Percentiles rank a stretch among this genome's conserved stretches.
Evolutionary conservation across 805 yeast genomes (phyloP).

Genomic region (Saccharomyces mikatae): DNA sequence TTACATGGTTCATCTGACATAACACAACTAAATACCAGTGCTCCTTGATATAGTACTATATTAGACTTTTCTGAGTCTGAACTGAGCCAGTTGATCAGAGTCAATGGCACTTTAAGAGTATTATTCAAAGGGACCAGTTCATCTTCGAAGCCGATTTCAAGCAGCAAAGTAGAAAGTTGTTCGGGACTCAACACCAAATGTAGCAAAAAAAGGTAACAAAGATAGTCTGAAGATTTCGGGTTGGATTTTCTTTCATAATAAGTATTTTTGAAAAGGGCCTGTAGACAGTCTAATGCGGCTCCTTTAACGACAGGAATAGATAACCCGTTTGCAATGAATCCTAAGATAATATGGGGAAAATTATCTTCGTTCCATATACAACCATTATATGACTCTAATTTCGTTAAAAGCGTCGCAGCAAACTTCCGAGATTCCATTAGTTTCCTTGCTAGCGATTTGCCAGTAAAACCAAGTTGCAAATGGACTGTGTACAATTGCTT

Average conservation of each 20-base stretch:
- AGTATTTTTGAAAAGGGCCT: constrained; percentile 37
- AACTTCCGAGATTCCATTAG: constrained; percentile 31
- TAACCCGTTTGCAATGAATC: constrained; percentile 46
- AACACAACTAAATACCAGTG: constrained; percentile 22
- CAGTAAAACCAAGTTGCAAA: constrained; percentile 16
- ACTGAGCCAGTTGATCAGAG: constrained; percentile 25
- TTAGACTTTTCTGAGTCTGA: constrained; percentile 22
- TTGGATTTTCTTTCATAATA: constrained; percentile 27
- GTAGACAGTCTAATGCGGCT: constrained; percentile 38
- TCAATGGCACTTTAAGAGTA: constrained; percentile 31
- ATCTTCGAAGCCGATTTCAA: constrained; percentile 29
- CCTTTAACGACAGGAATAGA: constrained; percentile 48
- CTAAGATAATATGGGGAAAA: constrained; percentile 43
- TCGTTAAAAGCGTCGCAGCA: constrained; percentile 33
- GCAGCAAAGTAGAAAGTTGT: constrained; percentile 28
- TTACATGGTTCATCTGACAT: constrained; percentile 29
- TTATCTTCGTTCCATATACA: constrained; percentile 35
- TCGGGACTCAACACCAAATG: constrained; percentile 32
- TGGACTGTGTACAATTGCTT: constrained; percentile 22
- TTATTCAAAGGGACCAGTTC: constrained; percentile 28
- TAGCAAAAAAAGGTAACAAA: constrained; percentile 26
- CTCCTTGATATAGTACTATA: constrained; percentile 25
- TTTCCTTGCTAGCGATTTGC: constrained; percentile 26
- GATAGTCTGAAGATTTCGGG: constrained; percentile 5
- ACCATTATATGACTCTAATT: constrained; percentile 37